Evolutionary conservation across 331 rosid genomes (phyloP).

Genomic region (Pyracantha coccinea): DNA sequence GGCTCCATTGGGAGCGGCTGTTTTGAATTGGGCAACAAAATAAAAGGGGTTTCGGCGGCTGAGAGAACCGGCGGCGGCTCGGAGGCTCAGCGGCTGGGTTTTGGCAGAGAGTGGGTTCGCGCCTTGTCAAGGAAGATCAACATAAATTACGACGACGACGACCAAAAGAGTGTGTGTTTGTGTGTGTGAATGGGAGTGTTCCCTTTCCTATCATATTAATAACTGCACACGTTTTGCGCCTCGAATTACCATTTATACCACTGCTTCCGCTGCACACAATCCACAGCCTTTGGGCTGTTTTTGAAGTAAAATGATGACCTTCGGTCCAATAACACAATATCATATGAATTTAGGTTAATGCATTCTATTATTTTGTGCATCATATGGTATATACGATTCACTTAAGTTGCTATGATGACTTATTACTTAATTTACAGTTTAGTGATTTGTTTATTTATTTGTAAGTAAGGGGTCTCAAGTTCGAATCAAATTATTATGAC

Average conservation of each 20-base stretch:
- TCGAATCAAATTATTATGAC: too few relatives aligned
- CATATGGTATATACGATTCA: too few relatives aligned
- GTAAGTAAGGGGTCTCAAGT: too few relatives aligned
- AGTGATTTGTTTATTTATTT: too few relatives aligned
- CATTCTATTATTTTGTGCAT: too few relatives aligned
- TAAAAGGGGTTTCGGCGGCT: not conserved
- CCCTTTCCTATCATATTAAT: not conserved
- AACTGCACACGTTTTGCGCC: not conserved
- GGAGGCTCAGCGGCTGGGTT: conserved; percentile 5
- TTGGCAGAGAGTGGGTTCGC: conserved; percentile 20
- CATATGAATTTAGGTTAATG: too few relatives aligned
- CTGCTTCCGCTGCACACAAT: not conserved
- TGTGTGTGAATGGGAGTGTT: not conserved
- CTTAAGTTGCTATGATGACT: too few relatives aligned
- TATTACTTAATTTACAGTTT: rapidly evolving
- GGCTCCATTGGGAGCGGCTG: conserved; percentile 45
- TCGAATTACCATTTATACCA: conserved; percentile 11
- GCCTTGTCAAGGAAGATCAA: conserved; percentile 16
- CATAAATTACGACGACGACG: conserved; percentile 23
- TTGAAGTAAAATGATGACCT: not conserved
- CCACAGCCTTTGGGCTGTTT: not conserved
- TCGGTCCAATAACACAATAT: too few relatives aligned
- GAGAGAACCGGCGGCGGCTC: not conserved
- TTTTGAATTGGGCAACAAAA: too few relatives aligned
- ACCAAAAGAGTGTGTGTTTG: not conserved